Evolutionary conservation across 2,329 filamentous ascomycete genomes (phyloP), one percentile per base, ranked within the genome.

Genomic region (Tolypocladium pustulatum): DNA sequence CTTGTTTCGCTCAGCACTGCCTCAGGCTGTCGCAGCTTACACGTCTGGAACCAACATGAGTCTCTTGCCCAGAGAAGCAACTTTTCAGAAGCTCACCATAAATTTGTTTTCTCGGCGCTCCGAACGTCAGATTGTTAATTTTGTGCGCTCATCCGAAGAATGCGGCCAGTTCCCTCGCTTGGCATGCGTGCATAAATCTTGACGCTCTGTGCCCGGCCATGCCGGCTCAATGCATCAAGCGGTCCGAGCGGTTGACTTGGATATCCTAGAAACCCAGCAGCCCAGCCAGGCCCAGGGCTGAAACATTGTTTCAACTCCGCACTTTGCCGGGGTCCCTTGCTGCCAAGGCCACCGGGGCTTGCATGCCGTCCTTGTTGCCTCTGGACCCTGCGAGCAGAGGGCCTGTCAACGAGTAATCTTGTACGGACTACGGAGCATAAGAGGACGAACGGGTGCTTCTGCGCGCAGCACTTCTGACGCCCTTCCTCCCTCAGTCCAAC

Each of bases 241-340:
- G 49, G 49, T 34, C 49, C 49, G 49, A 34, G 49, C 49, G 27
- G 20, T 34, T n/a, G 49, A 22, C 49, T 20, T 52, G 49, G 49
- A 52, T 22, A 40, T 22, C 37, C 27, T 17, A 43, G 40, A 10
- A 13, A 22, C 15, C 38, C 37, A 32, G 37, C 12, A 38, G 15
- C 10, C 37, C 36, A 40, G 37, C 17, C n/a, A 20, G 10, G 25
- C 25, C 41, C 37, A 43, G 30, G 54, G 54, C 37, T 56, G 54
- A 56, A 56, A 56, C 54, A 56, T 17, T 56, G 54, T 56, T 56
- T 56, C 54, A 56, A 41, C 54, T 40, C 54, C 54, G 40, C 54
- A 40, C 54, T 38, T 56, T 41, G 13, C 54, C 25, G 37, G 37
- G 27, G 25, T 20, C 37, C 30, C 54, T 40, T 27, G 46, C 46